Evolutionary conservation across 2,329 filamentous ascomycete genomes (phyloP), one percentile per base, ranked within the genome.

Genomic region (Fusarium praegraminearum): DNA sequence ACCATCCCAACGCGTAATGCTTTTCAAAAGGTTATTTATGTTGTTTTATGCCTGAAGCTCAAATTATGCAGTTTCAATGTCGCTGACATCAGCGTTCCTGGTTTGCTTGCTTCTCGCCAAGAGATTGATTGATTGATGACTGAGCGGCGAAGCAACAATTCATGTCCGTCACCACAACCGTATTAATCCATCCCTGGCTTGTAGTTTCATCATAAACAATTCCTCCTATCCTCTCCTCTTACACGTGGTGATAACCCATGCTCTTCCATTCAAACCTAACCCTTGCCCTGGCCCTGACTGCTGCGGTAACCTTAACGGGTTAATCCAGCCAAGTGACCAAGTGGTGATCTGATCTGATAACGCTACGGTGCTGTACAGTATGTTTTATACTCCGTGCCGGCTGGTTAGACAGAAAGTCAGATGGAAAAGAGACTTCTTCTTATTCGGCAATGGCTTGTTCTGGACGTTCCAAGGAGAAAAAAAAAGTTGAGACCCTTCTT

Each of bases 201-300:
- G n/a, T 22, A 28, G 20, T n/a, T 36, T 24, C 15, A 51, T 54
- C 40, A 24, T 35, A 49, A 33, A 30, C 28, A 24, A 61, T 28
- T 60, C 32, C 56, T 57, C 55, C 49, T 28, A 41, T 44, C 24
- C 40, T 57, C 35, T 28, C 26, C 58, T 52, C 62, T 67, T 68
- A 65, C 67, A 70, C 67, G 63, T 70, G 67, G 67, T 70, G 50
- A 60, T 53, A 57, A 58, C 52, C 67, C 67, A 67, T 69, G 68
- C 32, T 46, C 52, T 46, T 46, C 26, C 40, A 52, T 24, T 41
- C 49, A 41, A 52, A 69, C 50, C 54, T 63, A 62, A 61, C 59
- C 58, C 58, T 63, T 62, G 56, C 63, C 63, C 63, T 66, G 65
- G 58, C 67, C 67, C 62, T 67, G 65, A 67, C 20, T 36, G 12